Evolutionary conservation across 129 eudicot species (phyloP), one percentile per base, ranked within the genome.

Genomic region (Escallonia rubra): DNA sequence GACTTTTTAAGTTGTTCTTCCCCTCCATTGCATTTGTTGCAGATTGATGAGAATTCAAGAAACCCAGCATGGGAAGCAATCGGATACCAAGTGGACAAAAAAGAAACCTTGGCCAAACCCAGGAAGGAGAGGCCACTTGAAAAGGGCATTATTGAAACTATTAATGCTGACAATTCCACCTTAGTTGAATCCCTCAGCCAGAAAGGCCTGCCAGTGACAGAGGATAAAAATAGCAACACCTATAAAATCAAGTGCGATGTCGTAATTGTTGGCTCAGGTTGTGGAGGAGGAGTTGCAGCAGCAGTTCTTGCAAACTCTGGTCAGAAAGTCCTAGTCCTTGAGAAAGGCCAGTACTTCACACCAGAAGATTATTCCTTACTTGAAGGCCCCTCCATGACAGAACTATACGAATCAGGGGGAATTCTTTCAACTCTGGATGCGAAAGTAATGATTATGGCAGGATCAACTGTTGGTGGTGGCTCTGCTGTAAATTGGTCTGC

Each of bases 271-370:
- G 99, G 99, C 23, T 94, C 96, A 7, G 99, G 99, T 42, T 86
- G 96, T 53, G 99, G 99, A 15, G 99, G 99, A 2, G 97, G 97
- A 10, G 97, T 94, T 67, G 96, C 97, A 12, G 99, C 99, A 0
- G 87, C 93, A 3, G 75, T 85, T 74, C 96, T 94, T 2, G 87
- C 99, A 2, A 57, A 66, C 39, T 72, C 90, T 2, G 97, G 99
- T 43, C 79, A 78, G 9, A 94, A 89, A 75, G 97, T 94, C 43
- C 59, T 94, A 42, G 90, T 94, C 57, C 71, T 94, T 6, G 99
- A 94, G 44, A 94, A 89, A 64, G 99, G 99, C 16, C 77, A 81
- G 44, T 94, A 94, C 73, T 94, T 80, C 64, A 86, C 74, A 4
- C 74, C 88, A 0, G 80, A 76, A 67, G 97, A 89, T 74, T 89